A percentile compares a stretch with the other conserved stretches of the same genome.
Evolutionary conservation across 225 moss, liverwort and hornwort species (phyloP).

Genomic region (Sphagnum tenellum): DNA sequence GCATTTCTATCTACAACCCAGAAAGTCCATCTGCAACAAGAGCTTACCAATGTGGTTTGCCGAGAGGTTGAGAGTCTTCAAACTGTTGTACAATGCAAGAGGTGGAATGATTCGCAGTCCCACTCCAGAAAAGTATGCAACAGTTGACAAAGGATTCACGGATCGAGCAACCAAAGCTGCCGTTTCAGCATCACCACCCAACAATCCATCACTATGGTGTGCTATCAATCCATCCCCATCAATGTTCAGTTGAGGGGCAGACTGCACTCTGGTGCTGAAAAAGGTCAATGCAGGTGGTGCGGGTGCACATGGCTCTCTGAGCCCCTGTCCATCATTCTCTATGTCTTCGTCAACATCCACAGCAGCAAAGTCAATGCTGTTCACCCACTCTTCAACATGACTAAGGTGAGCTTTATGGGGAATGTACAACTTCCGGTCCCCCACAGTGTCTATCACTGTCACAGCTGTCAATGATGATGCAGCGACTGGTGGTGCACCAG

Average conservation of each 20-base stretch:
- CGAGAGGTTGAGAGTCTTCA: constrained; percentile 83
- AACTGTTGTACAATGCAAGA: constrained; percentile 50
- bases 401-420: no score
- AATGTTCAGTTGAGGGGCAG: constrained; percentile 23
- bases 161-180: constrained; percentile 59
- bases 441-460: no score
- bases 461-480: no score
- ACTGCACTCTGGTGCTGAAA: constrained; percentile 21
- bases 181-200: constrained; percentile 72
- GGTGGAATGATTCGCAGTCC: constrained; percentile 63
- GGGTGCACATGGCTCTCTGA: constrained; percentile 33
- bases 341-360: constrained; percentile 36
- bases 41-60: constrained; percentile 60
- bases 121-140: constrained; percentile 83
- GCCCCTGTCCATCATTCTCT: constrained; percentile 19
- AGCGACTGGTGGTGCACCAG: no score
- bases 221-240: constrained; percentile 17
- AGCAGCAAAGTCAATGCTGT: constrained; percentile 33
- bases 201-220: no score
- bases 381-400: constrained; percentile 32
- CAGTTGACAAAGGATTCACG: constrained; percentile 70
- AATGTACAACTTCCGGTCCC: no score
- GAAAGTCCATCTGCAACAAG: no score
- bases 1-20: no score
- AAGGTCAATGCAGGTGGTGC: constrained; percentile 51